These are phyloP conservation scores for Thermothelomyces thermophilus DNA, from an alignment of 2,329 filamentous ascomycete genomes.

Conservation along the genomic window DNA sequence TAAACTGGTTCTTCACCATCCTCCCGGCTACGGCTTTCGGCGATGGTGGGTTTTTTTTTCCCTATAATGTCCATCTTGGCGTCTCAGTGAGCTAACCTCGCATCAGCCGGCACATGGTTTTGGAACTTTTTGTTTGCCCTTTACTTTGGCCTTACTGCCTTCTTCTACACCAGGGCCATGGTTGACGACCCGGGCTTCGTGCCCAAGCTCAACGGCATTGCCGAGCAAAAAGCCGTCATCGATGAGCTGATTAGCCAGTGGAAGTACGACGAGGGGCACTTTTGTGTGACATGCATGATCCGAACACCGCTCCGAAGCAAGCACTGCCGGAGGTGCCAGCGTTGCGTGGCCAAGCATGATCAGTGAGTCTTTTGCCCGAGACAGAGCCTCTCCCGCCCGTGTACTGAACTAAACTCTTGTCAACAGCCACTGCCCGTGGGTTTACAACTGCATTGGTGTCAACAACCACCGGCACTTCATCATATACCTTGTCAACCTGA, in stretches of 20 bases:
- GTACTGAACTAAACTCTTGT: no score
- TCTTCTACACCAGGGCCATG: constrained; percentile 87
- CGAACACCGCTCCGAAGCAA: constrained; percentile 88
- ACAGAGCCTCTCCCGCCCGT: no score
- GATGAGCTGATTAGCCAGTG: constrained; percentile 76
- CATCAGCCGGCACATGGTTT: constrained; percentile 52
- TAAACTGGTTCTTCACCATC: constrained; percentile 69
- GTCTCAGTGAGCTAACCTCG: neutral
- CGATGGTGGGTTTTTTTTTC: constrained; percentile 43
- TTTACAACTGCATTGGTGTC: constrained; percentile 89
- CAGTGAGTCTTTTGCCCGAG: constrained; percentile 57
- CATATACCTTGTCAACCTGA: constrained; percentile 74
- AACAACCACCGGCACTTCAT: constrained; percentile 98
- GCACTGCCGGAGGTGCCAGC: constrained; percentile 84
- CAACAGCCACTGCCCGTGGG: constrained; percentile 87
- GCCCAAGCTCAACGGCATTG: constrained; percentile 81
- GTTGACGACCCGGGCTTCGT: constrained; percentile 85
- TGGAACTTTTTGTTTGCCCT: constrained; percentile 69
- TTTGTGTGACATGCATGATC: constrained; percentile 93
- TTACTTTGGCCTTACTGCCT: constrained; percentile 60
- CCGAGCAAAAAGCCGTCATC: constrained; percentile 82
- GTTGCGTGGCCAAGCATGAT: constrained; percentile 93
- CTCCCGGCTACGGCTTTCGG: constrained; percentile 44
- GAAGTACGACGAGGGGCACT: constrained; percentile 91
- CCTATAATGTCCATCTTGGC: no score